Evolutionary conservation across 1,139 yeast genomes (phyloP), one percentile per base, ranked within the genome.

Genomic region (Suhomyces choctaworum): DNA sequence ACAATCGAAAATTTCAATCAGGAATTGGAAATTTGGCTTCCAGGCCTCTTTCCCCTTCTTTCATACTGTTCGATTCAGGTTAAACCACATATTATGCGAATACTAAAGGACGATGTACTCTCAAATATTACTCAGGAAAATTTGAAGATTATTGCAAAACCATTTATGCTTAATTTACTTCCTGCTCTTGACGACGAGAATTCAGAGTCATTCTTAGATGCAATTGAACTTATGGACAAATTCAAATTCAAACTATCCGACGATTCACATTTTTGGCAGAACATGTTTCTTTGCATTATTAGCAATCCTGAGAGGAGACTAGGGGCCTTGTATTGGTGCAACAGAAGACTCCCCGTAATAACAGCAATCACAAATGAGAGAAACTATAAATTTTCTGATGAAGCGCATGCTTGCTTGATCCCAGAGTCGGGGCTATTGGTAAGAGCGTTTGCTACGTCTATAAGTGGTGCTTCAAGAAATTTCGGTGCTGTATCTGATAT

Each of bases 141-240:
- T 2, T 60, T 88, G 36, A 68, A 78, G 34, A 62, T 71, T 13
- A 60, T 86, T 14, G 64, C 84, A 16, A 80, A 78, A 42, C 90
- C 97, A 0, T 56, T 92, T 14, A 60, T 92, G 6, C 67, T 89
- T 32, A 77, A 94, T 45, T 66, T 90, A 25, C 60, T 92, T 9
- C 89, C 96, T 0, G 96, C 96, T 0, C 72, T 94, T 31, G 98
- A 92, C 48, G 97, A 92, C 49, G 96, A 89, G 47, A 78, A 88
- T 29, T 81, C 92, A 14, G 98, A 92, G 52, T 79, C 82, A 22
- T 90, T 84, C 53, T 70, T 67, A 11, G 76, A 80, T 4, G 75
- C 80, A 1, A 48, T 88, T 38, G 64, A 64, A 1, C 55, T 90
- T 26, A 64, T 92, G 35, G 90, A 82, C 34, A 57, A 64, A 2